Evolutionary conservation across 139 green algal species (phyloP).

Genomic region (Yamagishiella unicocca): DNA sequence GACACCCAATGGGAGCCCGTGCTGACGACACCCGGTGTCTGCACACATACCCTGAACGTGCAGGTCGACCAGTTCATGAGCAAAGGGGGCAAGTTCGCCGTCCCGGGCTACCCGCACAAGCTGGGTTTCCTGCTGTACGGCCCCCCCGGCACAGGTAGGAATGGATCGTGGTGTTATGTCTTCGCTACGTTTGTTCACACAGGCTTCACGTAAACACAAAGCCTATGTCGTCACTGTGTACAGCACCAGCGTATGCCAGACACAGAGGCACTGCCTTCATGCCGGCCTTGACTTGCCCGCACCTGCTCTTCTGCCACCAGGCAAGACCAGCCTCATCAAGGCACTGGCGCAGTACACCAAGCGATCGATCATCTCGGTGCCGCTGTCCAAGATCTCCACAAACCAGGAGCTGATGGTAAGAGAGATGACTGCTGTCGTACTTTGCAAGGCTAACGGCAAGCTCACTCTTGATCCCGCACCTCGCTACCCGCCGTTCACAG

Average conservation of each 20-base stretch:
- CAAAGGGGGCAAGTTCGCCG: slow-evolving; percentile 62
- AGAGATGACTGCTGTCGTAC: not conserved
- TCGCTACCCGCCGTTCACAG: not conserved
- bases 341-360: slow-evolving; percentile 69
- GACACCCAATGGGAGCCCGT: no score
- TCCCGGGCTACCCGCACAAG: slow-evolving; percentile 63
- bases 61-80: slow-evolving; percentile 52
- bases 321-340: slow-evolving; percentile 70
- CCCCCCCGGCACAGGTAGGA: slow-evolving; percentile 57
- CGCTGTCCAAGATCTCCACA: slow-evolving; percentile 67
- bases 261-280: no score
- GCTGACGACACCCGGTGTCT: no score
- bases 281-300: slow-evolving; percentile 49
- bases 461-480: not conserved
- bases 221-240: no score
- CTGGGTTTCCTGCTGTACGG: slow-evolving; percentile 71
- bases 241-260: no score
- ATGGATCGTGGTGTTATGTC: slow-evolving; percentile 57
- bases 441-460: not conserved
- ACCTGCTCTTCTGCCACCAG: no score
- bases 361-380: slow-evolving; percentile 70
- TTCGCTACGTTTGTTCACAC: no score
- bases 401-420: slow-evolving; percentile 70
- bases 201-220: no score
- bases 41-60: no score